phyloP scores from a whole-genome alignment of 495 filamentous ascomycete species.

The Podospora anserina region DNA sequence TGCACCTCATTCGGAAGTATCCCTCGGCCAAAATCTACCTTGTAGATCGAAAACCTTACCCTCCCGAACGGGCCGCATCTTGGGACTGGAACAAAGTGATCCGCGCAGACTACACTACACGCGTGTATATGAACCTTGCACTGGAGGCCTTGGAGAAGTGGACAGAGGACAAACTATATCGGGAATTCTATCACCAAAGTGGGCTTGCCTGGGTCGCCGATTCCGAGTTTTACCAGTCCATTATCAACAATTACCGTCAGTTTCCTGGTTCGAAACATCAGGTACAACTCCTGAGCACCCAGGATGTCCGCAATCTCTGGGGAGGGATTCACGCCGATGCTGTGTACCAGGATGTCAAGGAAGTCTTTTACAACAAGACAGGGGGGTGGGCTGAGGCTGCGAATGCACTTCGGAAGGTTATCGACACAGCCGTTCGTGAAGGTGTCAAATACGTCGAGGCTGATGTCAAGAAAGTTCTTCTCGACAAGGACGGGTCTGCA shows the following conservation, averaged over 20 bases:
- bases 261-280: constrained; percentile 43
- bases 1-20: constrained; percentile 52
- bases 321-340: constrained; percentile 52
- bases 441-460: constrained; percentile 54
- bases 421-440: constrained; percentile 43
- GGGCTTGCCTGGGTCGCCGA: constrained; percentile 54
- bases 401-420: constrained; percentile 46
- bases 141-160: constrained; percentile 56
- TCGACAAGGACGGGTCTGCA: constrained; percentile 18
- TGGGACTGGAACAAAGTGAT: constrained; percentile 68
- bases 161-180: constrained; percentile 51
- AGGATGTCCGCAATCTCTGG: constrained; percentile 45
- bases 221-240: constrained; percentile 40
- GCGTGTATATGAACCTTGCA: constrained; percentile 55
- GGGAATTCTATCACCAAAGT: constrained; percentile 54
- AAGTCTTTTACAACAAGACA: constrained; percentile 47
- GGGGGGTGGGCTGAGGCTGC: constrained; percentile 64
- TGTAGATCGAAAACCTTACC: constrained; percentile 54
- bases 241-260: constrained; percentile 51
- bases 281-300: constrained; percentile 39
- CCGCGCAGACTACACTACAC: constrained; percentile 61
- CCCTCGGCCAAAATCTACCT: constrained; percentile 53
- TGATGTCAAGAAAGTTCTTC: constrained; percentile 43
- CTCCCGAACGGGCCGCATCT: constrained; percentile 51
- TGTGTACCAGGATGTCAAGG: constrained; percentile 51